Evolutionary conservation across 2,329 filamentous ascomycete genomes (phyloP), one percentile per base, ranked within the genome.

Genomic region (Cryphonectria naterciae): DNA sequence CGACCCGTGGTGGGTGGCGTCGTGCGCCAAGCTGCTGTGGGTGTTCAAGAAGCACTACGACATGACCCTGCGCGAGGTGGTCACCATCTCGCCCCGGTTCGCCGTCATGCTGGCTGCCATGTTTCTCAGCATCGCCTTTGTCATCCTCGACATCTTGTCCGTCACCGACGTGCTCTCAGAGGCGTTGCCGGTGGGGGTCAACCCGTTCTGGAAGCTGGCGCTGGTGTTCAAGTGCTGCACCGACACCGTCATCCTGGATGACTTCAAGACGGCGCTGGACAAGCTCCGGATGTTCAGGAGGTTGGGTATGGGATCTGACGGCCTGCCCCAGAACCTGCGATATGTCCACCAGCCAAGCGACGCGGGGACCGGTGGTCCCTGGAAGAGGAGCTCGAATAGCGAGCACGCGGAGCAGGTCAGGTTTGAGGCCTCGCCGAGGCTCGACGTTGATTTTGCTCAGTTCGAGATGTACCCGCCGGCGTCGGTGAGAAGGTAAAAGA

Each of bases 1-100:
- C 13, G 89, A 92, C 73, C 89, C 89, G 0, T 92, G 89, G 89
- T 92, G 89, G 89, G 85, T 92, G 25, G 89, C 89, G 74, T 90
- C 89, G 0, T 86, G 85, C 1, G 75, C 85, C 72, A 87, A 83
- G 32, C 81, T 92, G 4, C 87, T 91, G 77, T 90, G 85, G 81
- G 88, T 89, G 62, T 90, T 91, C 77, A 88, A 88, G 71, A 84
- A 82, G 39, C 84, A 87, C 60, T 92, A 92, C 78, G 85, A 88
- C 63, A 86, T 91, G 73, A 83, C 83, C 2, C 78, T 88, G 43
- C 75, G 83, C 61, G 87, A 91, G 71, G 84, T 92, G 32, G 81
- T 91, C 66, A 81, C 83, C 5, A 85, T 89, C 8, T 90, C 88
- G 2, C 89, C 89, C 1, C 88, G 89, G 4, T 92, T 92, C 73